Evolutionary conservation across 169 alveolate species (phyloP).

Genomic region (Plasmodium vinckei): DNA sequence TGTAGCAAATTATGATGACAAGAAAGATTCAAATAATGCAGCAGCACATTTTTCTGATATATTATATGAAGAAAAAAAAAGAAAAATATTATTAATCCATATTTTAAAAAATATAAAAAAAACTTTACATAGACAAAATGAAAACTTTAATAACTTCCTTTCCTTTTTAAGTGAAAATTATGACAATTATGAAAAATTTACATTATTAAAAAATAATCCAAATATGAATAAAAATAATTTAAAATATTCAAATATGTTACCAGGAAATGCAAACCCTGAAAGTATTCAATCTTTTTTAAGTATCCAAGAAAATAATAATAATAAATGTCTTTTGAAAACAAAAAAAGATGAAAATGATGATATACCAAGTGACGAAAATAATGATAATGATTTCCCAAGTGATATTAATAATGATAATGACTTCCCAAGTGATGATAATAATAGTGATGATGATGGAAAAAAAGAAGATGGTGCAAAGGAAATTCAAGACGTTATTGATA

Average conservation of each 20-base stretch:
- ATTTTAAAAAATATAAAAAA: slow-evolving; percentile 50
- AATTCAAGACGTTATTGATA: not conserved
- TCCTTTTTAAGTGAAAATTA: slow-evolving; percentile 65
- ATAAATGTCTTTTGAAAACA: not conserved
- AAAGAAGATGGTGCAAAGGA: not conserved
- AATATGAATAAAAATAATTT: slow-evolving; percentile 1
- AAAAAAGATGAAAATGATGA: slow-evolving; percentile 5
- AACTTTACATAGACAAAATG: slow-evolving; percentile 42
- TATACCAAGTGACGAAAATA: not conserved
- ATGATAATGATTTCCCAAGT: not conserved
- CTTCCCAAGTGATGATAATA: not conserved
- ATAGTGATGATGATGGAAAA: not conserved
- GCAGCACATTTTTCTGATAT: too few relatives aligned
- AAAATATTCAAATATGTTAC: not conserved
- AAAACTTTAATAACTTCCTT: slow-evolving; percentile 35
- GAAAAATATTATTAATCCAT: slow-evolving; percentile 45
- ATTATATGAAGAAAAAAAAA: slow-evolving; percentile 45
- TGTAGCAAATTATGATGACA: not conserved
- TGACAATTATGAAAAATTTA: slow-evolving; percentile 32
- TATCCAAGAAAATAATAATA: not conserved
- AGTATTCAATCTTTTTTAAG: slow-evolving; percentile 13
- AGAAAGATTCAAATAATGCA: not conserved
- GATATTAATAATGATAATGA: not conserved
- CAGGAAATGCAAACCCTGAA: not conserved
- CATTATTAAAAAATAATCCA: not conserved